Conservation (phyloP, 2,329 filamentous ascomycete genomes). For the Beauveria asiatica region DNA sequence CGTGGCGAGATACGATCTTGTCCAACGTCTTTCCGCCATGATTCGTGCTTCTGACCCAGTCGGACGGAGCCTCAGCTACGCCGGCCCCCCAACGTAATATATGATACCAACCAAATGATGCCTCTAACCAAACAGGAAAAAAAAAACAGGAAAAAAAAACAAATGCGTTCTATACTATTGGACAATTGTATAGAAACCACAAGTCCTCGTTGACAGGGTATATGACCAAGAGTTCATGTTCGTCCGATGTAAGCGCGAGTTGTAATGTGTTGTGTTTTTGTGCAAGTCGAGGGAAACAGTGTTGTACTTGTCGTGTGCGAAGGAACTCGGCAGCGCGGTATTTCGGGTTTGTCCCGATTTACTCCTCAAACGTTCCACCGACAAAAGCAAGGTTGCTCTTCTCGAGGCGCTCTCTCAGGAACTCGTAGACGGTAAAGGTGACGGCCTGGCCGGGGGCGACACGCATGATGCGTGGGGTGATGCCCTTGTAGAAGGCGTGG, state of each 20-base stretch:
- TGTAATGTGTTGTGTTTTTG: background rate
- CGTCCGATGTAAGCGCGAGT: background rate
- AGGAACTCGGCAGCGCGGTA: background rate
- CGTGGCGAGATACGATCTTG: background rate
- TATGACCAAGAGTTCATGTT: constrained; percentile 5
- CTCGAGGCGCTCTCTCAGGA: constrained; percentile 64
- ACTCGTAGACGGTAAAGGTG: constrained; percentile 72
- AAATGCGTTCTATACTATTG: background rate
- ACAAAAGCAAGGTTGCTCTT: constrained; percentile 50
- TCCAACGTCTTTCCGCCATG: background rate
- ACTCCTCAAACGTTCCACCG: constrained; percentile 61
- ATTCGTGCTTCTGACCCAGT: background rate
- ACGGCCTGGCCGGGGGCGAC: constrained; percentile 90
- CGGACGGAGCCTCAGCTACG: too few species aligned
- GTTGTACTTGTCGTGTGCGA: background rate
- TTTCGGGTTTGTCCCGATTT: constrained; percentile 14
- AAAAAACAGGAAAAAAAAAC: background rate
- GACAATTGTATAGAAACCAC: background rate
- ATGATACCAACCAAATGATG: background rate
- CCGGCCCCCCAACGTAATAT: background rate
- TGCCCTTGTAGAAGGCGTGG: constrained; percentile 97
- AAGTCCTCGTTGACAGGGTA: constrained; percentile 1
- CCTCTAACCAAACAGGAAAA: background rate
- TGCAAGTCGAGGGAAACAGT: background rate
- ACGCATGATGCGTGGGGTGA: constrained; percentile 94